Evolutionary conservation across 805 yeast species (phyloP).

Genomic region (Candida nanaspora): DNA sequence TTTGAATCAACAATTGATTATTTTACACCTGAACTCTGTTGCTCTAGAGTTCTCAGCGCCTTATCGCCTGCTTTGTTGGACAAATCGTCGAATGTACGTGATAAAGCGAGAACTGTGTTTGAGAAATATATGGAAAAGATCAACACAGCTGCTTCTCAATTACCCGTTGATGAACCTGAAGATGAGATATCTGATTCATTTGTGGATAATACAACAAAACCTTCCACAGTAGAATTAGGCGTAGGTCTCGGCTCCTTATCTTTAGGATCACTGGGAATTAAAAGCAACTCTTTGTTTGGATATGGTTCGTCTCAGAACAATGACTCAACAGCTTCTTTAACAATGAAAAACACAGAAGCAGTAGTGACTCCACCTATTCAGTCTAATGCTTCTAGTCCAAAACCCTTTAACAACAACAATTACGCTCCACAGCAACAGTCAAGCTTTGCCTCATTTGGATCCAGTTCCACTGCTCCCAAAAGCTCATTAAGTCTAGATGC

Average conservation of each 20-base stretch:
- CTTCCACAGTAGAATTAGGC: neutral
- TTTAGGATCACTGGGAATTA: conserved; percentile 2
- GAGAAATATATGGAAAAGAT: conserved; percentile 53
- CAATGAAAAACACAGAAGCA: conserved; percentile 11
- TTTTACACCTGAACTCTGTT: conserved; percentile 69
- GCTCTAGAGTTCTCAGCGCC: conserved; percentile 75
- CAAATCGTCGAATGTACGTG: conserved; percentile 58
- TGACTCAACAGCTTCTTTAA: conserved; percentile 11
- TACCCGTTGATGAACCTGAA: conserved; percentile 19
- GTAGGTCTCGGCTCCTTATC: conserved; percentile 15
- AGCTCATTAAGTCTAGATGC: neutral
- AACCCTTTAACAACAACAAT: no score
- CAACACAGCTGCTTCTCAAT: conserved; percentile 34
- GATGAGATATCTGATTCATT: conserved; percentile 7
- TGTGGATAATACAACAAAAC: neutral
- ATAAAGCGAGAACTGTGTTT: conserved; percentile 64
- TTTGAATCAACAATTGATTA: conserved; percentile 55
- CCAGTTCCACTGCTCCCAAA: neutral
- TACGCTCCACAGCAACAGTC: neutral
- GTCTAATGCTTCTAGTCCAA: neutral
- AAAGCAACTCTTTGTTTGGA: conserved; percentile 10
- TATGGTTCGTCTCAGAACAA: conserved; percentile 8
- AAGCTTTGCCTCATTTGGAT: neutral
- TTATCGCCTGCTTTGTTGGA: conserved; percentile 82
- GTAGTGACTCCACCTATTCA: conserved; percentile 1